Base-by-base conservation (phyloP, 805 yeast genomes). In the Starmerella khaoyaiensis region DNA sequence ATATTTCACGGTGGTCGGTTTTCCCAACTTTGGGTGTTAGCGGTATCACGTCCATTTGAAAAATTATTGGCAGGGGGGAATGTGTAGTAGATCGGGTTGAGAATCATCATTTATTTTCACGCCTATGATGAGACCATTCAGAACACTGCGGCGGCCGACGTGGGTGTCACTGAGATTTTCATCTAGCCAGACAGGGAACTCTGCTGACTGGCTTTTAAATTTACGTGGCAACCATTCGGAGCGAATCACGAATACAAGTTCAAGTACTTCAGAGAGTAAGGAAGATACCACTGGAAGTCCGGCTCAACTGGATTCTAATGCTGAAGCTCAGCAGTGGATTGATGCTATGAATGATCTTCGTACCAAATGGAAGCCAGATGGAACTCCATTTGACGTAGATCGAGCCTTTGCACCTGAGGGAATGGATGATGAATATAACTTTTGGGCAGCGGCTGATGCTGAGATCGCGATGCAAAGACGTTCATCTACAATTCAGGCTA, bases 371-470 rank as follows among this genome's bases (percentile, higher is more conserved):
- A 45, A 56, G 6, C 57, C 58, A 16, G 53, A 55, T 17, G 64
- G 60, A 20, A 44, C 40, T 21, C 43, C 51, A 5, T 64, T 53
- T 47, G 44, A 56, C 32, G 68, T 68, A 18, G 61, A 59, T 33
- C 54, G 55, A 24, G 60, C 61, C 9, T 52, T 67, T 36, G 64
- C 67, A 1, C 64, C 68, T 2, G 63, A 62, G 17, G 68, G 63
- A 7, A 39, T 46, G 17, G 41, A 47, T 4, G 49, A 46, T 44
- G 59, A 37, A 46, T 65, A 21, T 59, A 64, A 46, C 39, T 56
- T 36, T 31, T 57, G 40, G 37, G 41, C 43, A 5, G 40, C 41
- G 8, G 41, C 45, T 14, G 40, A 38, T 5, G 48, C 45, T 21
- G 53, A 56, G 37, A 54, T 56, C 36, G 51, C 55, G 14, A 25